Conservation (phyloP, 805 yeast genomes). For the Ascoidea rubescens region DNA sequence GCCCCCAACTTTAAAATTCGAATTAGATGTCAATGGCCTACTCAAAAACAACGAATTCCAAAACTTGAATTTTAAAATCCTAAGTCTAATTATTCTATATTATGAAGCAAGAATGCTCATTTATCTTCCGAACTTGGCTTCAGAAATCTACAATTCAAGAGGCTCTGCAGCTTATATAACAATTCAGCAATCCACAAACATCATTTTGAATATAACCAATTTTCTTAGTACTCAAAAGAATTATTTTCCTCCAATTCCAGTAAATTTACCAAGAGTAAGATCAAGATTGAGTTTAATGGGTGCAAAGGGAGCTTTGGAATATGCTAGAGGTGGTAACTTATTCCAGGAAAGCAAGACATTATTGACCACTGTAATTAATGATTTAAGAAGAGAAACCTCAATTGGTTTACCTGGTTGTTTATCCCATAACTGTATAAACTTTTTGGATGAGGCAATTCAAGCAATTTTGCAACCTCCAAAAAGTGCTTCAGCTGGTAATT, state of each 20-base stretch:
- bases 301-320: slow-evolving; percentile 69
- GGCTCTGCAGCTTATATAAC: slow-evolving; percentile 46
- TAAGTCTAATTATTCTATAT: slow-evolving; percentile 42
- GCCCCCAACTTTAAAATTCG: slow-evolving; percentile 46
- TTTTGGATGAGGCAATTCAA: slow-evolving; percentile 46
- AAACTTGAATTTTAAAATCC: slow-evolving; percentile 22
- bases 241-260: slow-evolving; percentile 44
- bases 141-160: slow-evolving; percentile 21
- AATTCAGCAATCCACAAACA: slow-evolving; percentile 53
- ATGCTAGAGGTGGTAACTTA: slow-evolving; percentile 70
- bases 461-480: slow-evolving; percentile 45
- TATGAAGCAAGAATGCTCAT: slow-evolving; percentile 50
- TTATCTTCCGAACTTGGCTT: slow-evolving; percentile 48
- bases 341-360: slow-evolving; percentile 54
- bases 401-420: slow-evolving; percentile 48
- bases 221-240: slow-evolving; percentile 25
- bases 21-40: slow-evolving; percentile 45
- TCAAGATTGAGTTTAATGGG: slow-evolving; percentile 51
- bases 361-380: slow-evolving; percentile 33
- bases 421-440: slow-evolving; percentile 38
- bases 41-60: slow-evolving; percentile 22
- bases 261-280: slow-evolving; percentile 46
- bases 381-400: slow-evolving; percentile 35
- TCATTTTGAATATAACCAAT: slow-evolving; percentile 39
- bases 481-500: neutral